These are phyloP conservation scores for Jackrogersella multiformis DNA, from an alignment of 495 filamentous ascomycete species.

Conservation along the genomic window DNA sequence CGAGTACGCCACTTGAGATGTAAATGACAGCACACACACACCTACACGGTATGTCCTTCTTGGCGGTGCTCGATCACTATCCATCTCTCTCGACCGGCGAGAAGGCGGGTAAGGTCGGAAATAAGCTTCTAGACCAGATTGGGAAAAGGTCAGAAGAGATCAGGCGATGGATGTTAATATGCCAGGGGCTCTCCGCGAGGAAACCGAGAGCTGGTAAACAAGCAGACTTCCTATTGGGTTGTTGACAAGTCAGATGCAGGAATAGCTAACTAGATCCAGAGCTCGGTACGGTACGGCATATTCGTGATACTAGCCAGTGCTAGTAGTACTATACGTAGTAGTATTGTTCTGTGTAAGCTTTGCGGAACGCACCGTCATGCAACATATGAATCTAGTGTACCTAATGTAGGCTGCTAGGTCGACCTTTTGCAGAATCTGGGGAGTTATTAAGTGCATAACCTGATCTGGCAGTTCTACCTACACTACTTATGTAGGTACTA, in stretches of 20 bases:
- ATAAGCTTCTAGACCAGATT: constrained; percentile 9
- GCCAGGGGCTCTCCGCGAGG: constrained; percentile 29
- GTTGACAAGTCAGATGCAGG: constrained; percentile 1
- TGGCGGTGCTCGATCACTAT: constrained; percentile 29
- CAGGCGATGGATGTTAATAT: constrained; percentile 28
- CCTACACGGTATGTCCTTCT: background rate
- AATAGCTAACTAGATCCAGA: constrained; percentile 14
- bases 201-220: constrained; percentile 2
- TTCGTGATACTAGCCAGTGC: no score
- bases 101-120: constrained; percentile 32
- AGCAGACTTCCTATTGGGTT: constrained; percentile 24
- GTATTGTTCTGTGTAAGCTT: constrained; percentile 15
- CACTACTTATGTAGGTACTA: background rate
- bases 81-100: constrained; percentile 9
- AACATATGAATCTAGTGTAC: constrained; percentile 21
- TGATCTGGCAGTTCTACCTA: background rate
- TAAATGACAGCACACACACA: constrained; percentile 29
- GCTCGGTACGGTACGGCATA: constrained; percentile 14
- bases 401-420: constrained; percentile 31
- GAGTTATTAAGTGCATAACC: background rate
- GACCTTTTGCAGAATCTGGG: background rate
- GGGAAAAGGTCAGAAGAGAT: constrained; percentile 24
- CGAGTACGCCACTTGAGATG: constrained; percentile 11
- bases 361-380: constrained; percentile 33
- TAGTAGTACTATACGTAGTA: no score